Evolutionary conservation across 345 rosid species (phyloP).

Genomic region (Aquilaria yunnanensis): DNA sequence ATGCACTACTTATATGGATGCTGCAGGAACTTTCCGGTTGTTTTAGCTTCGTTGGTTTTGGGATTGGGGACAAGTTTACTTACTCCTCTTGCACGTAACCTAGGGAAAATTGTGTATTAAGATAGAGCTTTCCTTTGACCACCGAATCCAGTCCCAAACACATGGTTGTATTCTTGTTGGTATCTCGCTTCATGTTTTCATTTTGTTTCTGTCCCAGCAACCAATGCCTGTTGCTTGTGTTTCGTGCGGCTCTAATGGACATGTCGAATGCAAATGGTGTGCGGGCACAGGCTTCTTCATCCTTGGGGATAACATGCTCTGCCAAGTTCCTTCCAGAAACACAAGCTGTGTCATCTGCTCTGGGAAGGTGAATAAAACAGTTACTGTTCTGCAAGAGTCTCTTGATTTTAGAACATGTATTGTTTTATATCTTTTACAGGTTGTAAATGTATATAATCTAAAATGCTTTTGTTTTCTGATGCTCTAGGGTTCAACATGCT

Average conservation of each 20-base stretch:
- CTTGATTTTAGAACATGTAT: background rate
- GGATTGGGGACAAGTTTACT: background rate
- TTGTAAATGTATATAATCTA: background rate
- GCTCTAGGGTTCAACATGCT: slow-evolving; percentile 60
- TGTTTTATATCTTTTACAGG: background rate
- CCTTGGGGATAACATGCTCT: slow-evolving; percentile 85
- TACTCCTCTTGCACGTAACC: background rate
- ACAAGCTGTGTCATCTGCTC: slow-evolving; percentile 75
- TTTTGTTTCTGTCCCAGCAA: slow-evolving; percentile 43
- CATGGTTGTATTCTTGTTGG: too few species aligned
- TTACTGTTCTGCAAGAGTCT: background rate
- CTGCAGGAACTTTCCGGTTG: background rate
- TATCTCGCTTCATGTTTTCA: background rate
- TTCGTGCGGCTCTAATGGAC: slow-evolving; percentile 63
- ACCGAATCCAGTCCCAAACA: too few species aligned
- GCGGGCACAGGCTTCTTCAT: slow-evolving; percentile 91
- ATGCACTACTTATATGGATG: too few species aligned
- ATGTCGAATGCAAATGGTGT: slow-evolving; percentile 89
- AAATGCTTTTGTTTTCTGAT: background rate
- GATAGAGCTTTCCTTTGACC: background rate
- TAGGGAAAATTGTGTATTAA: background rate
- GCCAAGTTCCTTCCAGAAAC: slow-evolving; percentile 89
- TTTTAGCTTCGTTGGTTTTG: background rate
- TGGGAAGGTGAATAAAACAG: slow-evolving; percentile 48
- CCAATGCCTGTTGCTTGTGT: slow-evolving; percentile 71